Evolutionary conservation across 176 grass and related monocot species (phyloP), one percentile per base, ranked within the genome.

Genomic region (Stipa capillata): DNA sequence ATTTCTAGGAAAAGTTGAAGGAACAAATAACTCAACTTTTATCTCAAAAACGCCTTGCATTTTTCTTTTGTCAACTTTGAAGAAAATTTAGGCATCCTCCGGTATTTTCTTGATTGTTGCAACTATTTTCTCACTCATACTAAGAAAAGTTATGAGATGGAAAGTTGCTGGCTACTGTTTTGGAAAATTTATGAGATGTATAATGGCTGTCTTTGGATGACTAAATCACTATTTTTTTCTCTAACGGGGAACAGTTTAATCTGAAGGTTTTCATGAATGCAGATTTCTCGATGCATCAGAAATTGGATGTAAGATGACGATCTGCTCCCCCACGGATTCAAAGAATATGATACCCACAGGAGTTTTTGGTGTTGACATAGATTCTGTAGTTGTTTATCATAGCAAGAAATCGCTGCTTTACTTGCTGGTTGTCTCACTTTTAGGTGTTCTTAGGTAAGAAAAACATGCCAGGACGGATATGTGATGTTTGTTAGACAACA

Each of bases 361-460:
- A 72, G 53, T 84, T 69, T 76, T 50, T 15, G 33, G 41, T 59
- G 54, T 70, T 71, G 52, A 62, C 54, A 76, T 35, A 70, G 5
- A 55, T 81, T 27, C 48, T 62, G 59, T 35, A 54, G 42, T 37
- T 75, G 82, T 85, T 73, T 48, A 64, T 73, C 45, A 14, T 69
- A 62, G 70, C 34, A 76, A 80, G 82, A 85, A 76, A 89, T 40
- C 20, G 31, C 25, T 76, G 44, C 27, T 76, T 73, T 53, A n/a
- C 72, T 81, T 82, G 70, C 54, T 17, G 29, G 29, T 34, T 76
- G 55, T 81, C 76, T 81, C 72, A 27, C 77, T 82, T 89, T 85
- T 82, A 89, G 87, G 77, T 85, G 78, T 42, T 82, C 14, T 37
- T 85, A 81, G 87, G 87, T 89, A 77, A 76, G 87, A 89, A 89